These are phyloP conservation scores for Daldinia eschscholtzii DNA, from an alignment of 2,329 filamentous ascomycete genomes.

Conservation along the genomic window DNA sequence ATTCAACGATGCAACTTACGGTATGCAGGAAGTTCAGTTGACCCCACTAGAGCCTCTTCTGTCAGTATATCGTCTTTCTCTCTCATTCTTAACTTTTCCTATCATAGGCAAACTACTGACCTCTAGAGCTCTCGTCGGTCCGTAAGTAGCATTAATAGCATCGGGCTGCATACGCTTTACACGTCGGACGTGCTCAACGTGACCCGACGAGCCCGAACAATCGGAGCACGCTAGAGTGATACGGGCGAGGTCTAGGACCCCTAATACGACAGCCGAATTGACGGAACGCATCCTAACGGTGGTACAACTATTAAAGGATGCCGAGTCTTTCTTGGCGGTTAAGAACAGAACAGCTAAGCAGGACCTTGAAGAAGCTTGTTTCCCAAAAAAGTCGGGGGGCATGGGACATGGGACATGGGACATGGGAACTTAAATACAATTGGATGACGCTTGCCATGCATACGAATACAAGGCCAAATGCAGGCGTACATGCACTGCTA, in stretches of 20 bases:
- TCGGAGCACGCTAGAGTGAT: conserved; percentile 54
- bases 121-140: conserved; percentile 62
- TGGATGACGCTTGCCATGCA: conserved; percentile 6
- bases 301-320: neutral
- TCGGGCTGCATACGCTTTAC: conserved; percentile 64
- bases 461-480: neutral
- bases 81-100: neutral
- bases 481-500: neutral
- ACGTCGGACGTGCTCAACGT: conserved; percentile 60
- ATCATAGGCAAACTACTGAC: conserved; percentile 12
- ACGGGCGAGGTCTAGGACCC: conserved; percentile 15
- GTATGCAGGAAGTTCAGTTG: conserved; percentile 73
- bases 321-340: conserved; percentile 7
- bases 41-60: conserved; percentile 61
- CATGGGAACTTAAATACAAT: conserved; percentile 22
- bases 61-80: conserved; percentile 7
- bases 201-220: conserved; percentile 59
- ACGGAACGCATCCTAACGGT: conserved; percentile 25
- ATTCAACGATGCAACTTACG: conserved; percentile 46
- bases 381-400: neutral
- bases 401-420: neutral
- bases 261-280: conserved; percentile 23
- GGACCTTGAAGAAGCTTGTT: neutral
- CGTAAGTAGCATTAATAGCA: conserved; percentile 57
- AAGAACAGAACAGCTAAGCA: neutral